Conservation (phyloP, 495 filamentous ascomycete species). For the Talaromyces thailandensis region DNA sequence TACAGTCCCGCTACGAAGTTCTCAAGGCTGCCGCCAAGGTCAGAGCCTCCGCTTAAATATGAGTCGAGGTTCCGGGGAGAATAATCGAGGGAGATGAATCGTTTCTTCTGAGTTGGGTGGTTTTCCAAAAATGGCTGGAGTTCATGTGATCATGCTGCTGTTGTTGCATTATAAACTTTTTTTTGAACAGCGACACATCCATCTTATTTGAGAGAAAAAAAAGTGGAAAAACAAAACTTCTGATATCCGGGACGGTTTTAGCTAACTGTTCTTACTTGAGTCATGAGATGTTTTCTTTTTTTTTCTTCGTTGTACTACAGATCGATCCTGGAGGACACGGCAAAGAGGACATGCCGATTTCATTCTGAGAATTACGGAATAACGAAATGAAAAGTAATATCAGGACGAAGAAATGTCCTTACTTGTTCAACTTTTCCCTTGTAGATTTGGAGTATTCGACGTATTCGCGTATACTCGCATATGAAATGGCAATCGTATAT, state of each 20-base stretch:
- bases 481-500: background rate
- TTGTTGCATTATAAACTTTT: conserved; percentile 31
- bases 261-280: background rate
- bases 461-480: background rate
- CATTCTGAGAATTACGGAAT: conserved; percentile 8
- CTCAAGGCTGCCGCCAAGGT: conserved; percentile 85
- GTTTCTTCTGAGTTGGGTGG: conserved; percentile 26
- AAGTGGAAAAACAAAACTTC: conserved; percentile 19
- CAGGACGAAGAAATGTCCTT: conserved; percentile 10
- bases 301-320: conserved; percentile 4
- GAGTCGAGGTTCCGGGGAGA: conserved; percentile 30
- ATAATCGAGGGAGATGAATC: conserved; percentile 24
- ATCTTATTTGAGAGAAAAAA: conserved; percentile 28
- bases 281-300: conserved; percentile 5
- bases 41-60: conserved; percentile 46
- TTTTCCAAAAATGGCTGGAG: conserved; percentile 36
- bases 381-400: conserved; percentile 11
- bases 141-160: conserved; percentile 34
- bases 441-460: background rate
- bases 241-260: conserved; percentile 33
- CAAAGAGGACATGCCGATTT: conserved; percentile 8
- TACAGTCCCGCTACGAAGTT: conserved; percentile 80
- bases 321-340: conserved; percentile 4
- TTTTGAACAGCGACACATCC: conserved; percentile 34
- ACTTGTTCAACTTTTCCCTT: conserved; percentile 3